Conservation (phyloP, 352 stramenopile genomes). For the Phytophthora crassamura region DNA sequence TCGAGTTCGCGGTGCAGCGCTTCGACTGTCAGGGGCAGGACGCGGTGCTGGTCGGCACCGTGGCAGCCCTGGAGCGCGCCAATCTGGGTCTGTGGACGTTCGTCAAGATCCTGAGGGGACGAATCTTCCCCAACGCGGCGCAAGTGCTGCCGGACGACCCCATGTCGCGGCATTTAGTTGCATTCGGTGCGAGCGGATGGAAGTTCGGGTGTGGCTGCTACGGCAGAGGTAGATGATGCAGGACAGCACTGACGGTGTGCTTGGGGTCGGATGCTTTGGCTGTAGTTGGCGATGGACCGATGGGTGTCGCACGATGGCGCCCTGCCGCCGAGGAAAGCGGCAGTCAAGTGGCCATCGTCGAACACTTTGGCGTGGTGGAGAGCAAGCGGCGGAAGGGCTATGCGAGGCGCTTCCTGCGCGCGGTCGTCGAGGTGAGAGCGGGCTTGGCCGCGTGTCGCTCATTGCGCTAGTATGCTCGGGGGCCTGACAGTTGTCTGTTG, state of each 20-base stretch:
- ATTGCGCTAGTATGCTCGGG: neutral
- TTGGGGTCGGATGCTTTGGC: neutral
- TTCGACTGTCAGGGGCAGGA: conserved; percentile 59
- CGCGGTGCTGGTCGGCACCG: conserved; percentile 22
- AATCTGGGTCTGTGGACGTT: conserved; percentile 60
- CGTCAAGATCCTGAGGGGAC: conserved; percentile 53
- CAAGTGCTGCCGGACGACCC: conserved; percentile 47
- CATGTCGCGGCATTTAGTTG: conserved; percentile 58
- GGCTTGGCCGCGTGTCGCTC: neutral
- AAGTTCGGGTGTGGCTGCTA: neutral
- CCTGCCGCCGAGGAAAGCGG: conserved; percentile 46
- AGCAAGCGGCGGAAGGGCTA: conserved; percentile 61
- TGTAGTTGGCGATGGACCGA: conserved; percentile 75
- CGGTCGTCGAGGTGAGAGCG: conserved; percentile 53
- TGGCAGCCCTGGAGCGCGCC: conserved; percentile 25
- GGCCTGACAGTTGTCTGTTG: conserved; percentile 12
- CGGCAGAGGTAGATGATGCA: conserved; percentile 10
- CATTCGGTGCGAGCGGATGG: conserved; percentile 56
- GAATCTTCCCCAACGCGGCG: conserved; percentile 47
- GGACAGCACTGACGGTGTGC: conserved; percentile 1
- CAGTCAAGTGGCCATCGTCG: conserved; percentile 54
- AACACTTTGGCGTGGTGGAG: conserved; percentile 65
- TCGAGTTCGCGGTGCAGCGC: conserved; percentile 56
- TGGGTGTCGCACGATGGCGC: conserved; percentile 63
- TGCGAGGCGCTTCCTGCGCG: conserved; percentile 55